These are phyloP conservation scores for Neoarthrinium moseri DNA, from an alignment of 2,329 filamentous ascomycete species.

Conservation along the genomic window DNA sequence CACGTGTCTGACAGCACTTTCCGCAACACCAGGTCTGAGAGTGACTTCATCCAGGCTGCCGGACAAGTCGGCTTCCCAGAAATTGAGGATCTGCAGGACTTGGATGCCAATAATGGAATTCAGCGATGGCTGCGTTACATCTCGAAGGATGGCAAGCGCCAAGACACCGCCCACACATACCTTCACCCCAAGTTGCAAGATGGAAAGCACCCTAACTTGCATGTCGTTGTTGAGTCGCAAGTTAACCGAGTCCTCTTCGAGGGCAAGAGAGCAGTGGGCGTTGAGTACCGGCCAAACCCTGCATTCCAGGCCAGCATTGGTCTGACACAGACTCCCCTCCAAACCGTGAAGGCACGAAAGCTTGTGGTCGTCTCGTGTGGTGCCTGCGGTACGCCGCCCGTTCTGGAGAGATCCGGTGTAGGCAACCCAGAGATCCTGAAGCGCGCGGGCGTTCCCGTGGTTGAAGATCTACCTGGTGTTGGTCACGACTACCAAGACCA, in stretches of 20 bases:
- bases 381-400: slow-evolving; percentile 49
- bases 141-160: slow-evolving; percentile 24
- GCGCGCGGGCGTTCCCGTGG: slow-evolving; percentile 41
- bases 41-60: slow-evolving; percentile 46
- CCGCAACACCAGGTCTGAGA: slow-evolving; percentile 35
- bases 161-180: slow-evolving; percentile 25
- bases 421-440: slow-evolving; percentile 46
- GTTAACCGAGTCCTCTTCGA: slow-evolving; percentile 52
- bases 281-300: slow-evolving; percentile 51
- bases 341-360: slow-evolving; percentile 47
- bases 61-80: slow-evolving; percentile 44
- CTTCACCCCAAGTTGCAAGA: slow-evolving; percentile 25
- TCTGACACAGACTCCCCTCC: slow-evolving; percentile 21
- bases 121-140: slow-evolving; percentile 21
- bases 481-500: slow-evolving; percentile 52
- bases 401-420: slow-evolving; percentile 63
- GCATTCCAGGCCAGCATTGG: slow-evolving; percentile 10
- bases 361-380: slow-evolving; percentile 50
- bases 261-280: slow-evolving; percentile 42
- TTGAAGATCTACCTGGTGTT: slow-evolving; percentile 50
- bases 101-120: slow-evolving; percentile 38
- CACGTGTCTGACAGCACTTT: slow-evolving; percentile 46
- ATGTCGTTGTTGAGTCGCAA: slow-evolving; percentile 27
- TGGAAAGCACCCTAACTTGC: slow-evolving; percentile 27
- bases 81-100: slow-evolving; percentile 46